Percentiles rank a stretch among this genome's conserved stretches.
These are phyloP conservation scores for Lepidium sativum DNA, from an alignment of 345 rosid genomes.

Conservation along the genomic window DNA sequence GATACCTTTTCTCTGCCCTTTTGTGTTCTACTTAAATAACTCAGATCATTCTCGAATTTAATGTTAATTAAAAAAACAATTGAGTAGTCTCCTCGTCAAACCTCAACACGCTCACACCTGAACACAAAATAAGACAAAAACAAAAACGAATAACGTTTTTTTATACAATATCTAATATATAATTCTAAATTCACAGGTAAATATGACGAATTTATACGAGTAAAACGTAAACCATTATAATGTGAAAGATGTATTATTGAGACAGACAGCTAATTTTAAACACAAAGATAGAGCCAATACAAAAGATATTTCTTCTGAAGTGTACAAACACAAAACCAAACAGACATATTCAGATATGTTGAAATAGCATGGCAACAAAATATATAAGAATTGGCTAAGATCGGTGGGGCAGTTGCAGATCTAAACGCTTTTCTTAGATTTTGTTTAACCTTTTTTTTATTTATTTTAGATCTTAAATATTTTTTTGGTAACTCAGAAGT, in stretches of 20 bases:
- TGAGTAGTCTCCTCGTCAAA: not conserved
- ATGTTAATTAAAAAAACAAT: not conserved
- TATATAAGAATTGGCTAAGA: not conserved
- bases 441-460: too few relatives aligned
- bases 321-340: not conserved
- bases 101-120: constrained; percentile 18
- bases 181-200: not conserved
- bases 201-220: not conserved
- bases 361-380: not conserved
- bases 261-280: not conserved
- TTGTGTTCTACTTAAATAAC: not conserved
- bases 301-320: not conserved
- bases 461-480: too few relatives aligned
- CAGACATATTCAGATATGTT: not conserved
- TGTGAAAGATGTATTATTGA: too few relatives aligned
- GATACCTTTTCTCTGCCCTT: not conserved
- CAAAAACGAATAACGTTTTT: not conserved
- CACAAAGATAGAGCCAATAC: too few relatives aligned
- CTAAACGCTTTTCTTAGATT: not conserved
- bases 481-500: too few relatives aligned
- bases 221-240: not conserved
- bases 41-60: not conserved
- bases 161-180: too few relatives aligned
- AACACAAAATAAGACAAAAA: not conserved
- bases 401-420: not conserved